Evolutionary conservation across 345 rosid species (phyloP), one percentile per base, ranked within the genome.

Genomic region (Pistacia vera): DNA sequence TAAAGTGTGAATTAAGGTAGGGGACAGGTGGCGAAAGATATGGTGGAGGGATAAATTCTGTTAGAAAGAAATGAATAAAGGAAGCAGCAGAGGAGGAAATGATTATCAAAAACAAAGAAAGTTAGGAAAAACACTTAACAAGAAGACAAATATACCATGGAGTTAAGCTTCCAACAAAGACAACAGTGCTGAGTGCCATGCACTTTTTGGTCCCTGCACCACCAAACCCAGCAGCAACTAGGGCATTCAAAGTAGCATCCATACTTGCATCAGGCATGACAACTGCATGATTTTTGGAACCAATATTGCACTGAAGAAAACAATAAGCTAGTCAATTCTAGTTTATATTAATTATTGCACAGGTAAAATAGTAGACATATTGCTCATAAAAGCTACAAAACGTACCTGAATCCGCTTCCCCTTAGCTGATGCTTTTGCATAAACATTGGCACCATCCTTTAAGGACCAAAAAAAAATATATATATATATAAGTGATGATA

Each of bases 361-460:
- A 28, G 20, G 20, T 11, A 8, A 36, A 44, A 75, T 20, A 25
- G 74, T 78, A 44, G 22, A 11, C 70, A 20, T 58, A 54, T 13
- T 51, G 17, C 58, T 58, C 49, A 62, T n/a, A 46, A 44, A 22
- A 66, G 12, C 22, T 8, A 35, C 7, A 48, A 52, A 74, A 52
- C 10, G 2, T 81, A 95, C 98, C 85, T 95, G 98, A 77, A 95
- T 92, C 67, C 97, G 98, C 82, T 95, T 93, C 13, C 97, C 98
- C 67, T 90, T 91, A 9, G 95, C 94, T 66, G 97, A 88, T 76
- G 97, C 97, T 82, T 95, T 91, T 81, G 82, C 83, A 79, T 91
- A 90, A 61, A 95, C 90, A 77, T 95, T 49, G 41, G 97, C 97
- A 91, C 98, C 97, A 69, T 92, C 97, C 98, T 83, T 16, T 75